phyloP scores from a whole-genome alignment of 2,329 filamentous ascomycete genomes.

The Scortechinia acanthostroma region DNA sequence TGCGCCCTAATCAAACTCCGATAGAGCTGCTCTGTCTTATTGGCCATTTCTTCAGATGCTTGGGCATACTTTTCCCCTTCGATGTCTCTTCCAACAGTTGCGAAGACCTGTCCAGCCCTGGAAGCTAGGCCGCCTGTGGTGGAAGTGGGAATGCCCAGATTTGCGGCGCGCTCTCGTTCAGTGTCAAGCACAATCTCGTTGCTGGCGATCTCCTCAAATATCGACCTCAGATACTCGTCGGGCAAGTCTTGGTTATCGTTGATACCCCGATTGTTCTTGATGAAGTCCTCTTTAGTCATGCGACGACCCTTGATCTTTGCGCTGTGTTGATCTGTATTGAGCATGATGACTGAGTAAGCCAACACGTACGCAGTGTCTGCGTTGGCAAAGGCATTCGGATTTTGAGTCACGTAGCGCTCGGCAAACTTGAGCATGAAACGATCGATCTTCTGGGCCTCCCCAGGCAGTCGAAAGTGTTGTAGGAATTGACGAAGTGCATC shows the following conservation, averaged over 20 bases:
- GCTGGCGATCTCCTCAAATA: slow-evolving; percentile 83
- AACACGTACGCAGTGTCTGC: slow-evolving; percentile 96
- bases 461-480: slow-evolving; percentile 88
- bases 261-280: slow-evolving; percentile 97
- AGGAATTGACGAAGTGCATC: slow-evolving; percentile 86
- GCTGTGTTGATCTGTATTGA: slow-evolving; percentile 95
- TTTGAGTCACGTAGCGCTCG: slow-evolving; percentile 87
- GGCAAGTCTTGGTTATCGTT: slow-evolving; percentile 93
- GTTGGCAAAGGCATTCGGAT: slow-evolving; percentile 95
- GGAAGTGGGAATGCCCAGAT: slow-evolving; percentile 44
- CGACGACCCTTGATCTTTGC: slow-evolving; percentile 66
- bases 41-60: slow-evolving; percentile 84
- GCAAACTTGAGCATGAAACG: slow-evolving; percentile 99
- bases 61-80: slow-evolving; percentile 90
- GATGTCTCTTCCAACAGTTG: slow-evolving; percentile 83
- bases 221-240: slow-evolving; percentile 79
- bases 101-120: slow-evolving; percentile 79
- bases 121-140: slow-evolving; percentile 63
- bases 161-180: slow-evolving; percentile 78
- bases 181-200: slow-evolving; percentile 94
- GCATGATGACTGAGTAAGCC: slow-evolving; percentile 89
- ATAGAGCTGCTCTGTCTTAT: slow-evolving; percentile 75
- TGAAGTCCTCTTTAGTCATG: slow-evolving; percentile 96
- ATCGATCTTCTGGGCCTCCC: slow-evolving; percentile 97
- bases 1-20: slow-evolving; percentile 88